Percentiles rank a stretch among this genome's conserved stretches.
Conservation (phyloP, 257 asterid genomes). For the Capsicum pubescens region DNA sequence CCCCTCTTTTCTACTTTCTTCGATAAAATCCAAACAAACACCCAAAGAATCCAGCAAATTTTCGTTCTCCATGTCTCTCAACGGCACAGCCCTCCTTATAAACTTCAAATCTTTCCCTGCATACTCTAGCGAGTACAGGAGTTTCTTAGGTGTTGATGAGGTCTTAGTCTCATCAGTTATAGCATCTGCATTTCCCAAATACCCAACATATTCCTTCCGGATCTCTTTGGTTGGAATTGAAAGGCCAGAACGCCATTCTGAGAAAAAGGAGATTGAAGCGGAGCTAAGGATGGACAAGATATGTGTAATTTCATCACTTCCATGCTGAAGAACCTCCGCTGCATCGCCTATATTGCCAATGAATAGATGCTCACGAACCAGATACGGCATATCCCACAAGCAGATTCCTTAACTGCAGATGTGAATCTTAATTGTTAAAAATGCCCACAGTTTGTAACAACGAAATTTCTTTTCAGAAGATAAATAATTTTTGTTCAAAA, state of each 20-base stretch:
- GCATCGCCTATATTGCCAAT: slow-evolving; percentile 91
- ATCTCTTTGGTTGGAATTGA: slow-evolving; percentile 78
- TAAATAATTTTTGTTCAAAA: background rate
- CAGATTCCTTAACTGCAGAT: slow-evolving; percentile 27
- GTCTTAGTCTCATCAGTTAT: slow-evolving; percentile 52
- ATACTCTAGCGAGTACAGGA: slow-evolving; percentile 76
- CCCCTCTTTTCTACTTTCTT: slow-evolving; percentile 79
- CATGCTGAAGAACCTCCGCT: slow-evolving; percentile 87
- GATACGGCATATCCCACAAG: slow-evolving; percentile 72
- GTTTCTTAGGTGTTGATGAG: slow-evolving; percentile 71
- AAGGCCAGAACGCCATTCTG: slow-evolving; percentile 83
- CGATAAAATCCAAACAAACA: slow-evolving; percentile 87
- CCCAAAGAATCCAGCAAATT: slow-evolving; percentile 87
- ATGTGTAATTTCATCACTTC: slow-evolving; percentile 75
- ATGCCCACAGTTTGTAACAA: background rate
- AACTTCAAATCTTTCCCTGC: slow-evolving; percentile 93
- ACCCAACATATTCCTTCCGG: slow-evolving; percentile 75
- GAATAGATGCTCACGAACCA: slow-evolving; percentile 78
- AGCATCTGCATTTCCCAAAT: slow-evolving; percentile 51
- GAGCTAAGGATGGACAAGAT: slow-evolving; percentile 85
- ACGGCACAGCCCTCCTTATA: slow-evolving; percentile 86
- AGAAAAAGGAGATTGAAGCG: slow-evolving; percentile 82
- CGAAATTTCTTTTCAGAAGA: slow-evolving; percentile 7
- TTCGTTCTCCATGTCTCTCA: slow-evolving; percentile 93
- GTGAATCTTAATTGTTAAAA: background rate